Base-by-base conservation (phyloP, 164 flowering plant genomes). In the Malania oleifera region DNA sequence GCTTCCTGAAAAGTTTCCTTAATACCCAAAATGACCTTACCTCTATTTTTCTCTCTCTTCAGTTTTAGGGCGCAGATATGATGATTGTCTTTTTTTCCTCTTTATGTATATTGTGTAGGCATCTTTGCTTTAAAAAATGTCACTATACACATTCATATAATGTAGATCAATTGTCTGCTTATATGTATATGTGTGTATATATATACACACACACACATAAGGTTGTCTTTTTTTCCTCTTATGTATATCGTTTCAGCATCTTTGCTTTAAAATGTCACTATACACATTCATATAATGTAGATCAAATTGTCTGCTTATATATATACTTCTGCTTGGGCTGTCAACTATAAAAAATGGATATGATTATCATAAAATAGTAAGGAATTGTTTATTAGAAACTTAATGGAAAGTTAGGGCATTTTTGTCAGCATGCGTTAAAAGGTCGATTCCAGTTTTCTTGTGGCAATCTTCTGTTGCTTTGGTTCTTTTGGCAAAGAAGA, bases 1-100 rank as follows among this genome's bases (percentile, higher is more conserved):
- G 63, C 65, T 45, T 52, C 71, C 47, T 28, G 35, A 40, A 57
- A 20, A 66, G 31, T 37, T 60, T 40, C 49, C 18, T 28, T n/a
- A 51, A 37, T 66, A 20, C 67, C 67, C 58, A 63, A n/a, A 56
- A 63, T 73, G 70, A 48, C 72, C 73, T 47, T 59, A 13, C 1
- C 49, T 47, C 18, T 54, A 18, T 10, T 20, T 35, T 22, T 54
- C 23, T 41, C n/a, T n/a, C n/a, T n/a, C n/a, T n/a, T n/a, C n/a
- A n/a, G n/a, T n/a, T 31, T 39, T 52, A 41, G 29, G 41, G 3
- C 15, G 23, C 31, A 18, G 25, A 2, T 29, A 51, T 52, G n/a
- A 27, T 53, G 51, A 6, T 31, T 49, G 4, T 52, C 38, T 51
- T 53, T 45, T 20, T 28, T 9, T 31, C 9, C 27, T 25, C 61